Conservation (phyloP, 2,329 filamentous ascomycete genomes). For the Trichoderma citrinoviride region DNA sequence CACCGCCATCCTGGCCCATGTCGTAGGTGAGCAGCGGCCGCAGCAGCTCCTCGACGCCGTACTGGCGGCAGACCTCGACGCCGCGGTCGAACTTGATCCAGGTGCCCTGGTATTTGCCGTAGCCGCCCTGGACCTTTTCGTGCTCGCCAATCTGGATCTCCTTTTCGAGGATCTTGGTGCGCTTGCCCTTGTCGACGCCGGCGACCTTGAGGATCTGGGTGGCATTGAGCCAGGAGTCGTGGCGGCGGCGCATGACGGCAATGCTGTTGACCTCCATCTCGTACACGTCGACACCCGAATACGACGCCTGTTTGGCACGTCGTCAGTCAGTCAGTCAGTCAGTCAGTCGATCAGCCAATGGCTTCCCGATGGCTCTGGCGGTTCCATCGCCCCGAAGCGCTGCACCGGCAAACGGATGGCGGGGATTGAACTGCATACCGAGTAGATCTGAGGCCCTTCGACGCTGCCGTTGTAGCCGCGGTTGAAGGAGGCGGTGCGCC, state of each 20-base stretch:
- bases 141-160: constrained; percentile 95
- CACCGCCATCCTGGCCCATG: constrained; percentile 71
- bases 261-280: constrained; percentile 96
- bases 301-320: constrained; percentile 62
- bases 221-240: constrained; percentile 95
- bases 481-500: constrained; percentile 39
- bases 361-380: constrained; percentile 1
- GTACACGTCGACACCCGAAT: constrained; percentile 94
- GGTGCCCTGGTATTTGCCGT: constrained; percentile 98
- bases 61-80: constrained; percentile 82
- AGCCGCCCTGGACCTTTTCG: constrained; percentile 97
- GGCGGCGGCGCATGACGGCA: constrained; percentile 91
- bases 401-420: background rate
- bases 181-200: constrained; percentile 94
- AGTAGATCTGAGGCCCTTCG: constrained; percentile 59
- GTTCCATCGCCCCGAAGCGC: background rate
- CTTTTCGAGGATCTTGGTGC: constrained; percentile 96
- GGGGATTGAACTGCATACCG: constrained; percentile 43
- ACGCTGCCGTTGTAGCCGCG: constrained; percentile 35
- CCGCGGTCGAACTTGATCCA: constrained; percentile 96
- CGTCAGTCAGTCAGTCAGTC: constrained; percentile 25
- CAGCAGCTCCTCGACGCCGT: constrained; percentile 73
- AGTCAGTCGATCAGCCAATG: constrained; percentile 15
- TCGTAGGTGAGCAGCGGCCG: constrained; percentile 76
- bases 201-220: constrained; percentile 98